phyloP scores from a whole-genome alignment of 495 filamentous ascomycete species.

The Jackrogersella multiformis region DNA sequence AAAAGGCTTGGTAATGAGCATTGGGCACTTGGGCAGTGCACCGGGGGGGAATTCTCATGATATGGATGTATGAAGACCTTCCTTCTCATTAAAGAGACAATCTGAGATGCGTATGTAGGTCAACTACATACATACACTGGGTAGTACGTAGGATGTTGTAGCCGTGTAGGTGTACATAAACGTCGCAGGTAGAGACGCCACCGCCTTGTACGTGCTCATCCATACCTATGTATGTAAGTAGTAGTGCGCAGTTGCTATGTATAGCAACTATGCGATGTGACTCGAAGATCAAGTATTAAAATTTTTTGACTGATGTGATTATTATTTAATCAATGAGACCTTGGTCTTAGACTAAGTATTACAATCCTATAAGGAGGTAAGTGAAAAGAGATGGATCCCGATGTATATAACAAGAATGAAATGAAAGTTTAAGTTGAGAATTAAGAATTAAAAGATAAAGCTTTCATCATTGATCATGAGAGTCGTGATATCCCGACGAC shows the following conservation, averaged over 20 bases:
- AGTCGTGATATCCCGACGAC: conserved; percentile 1
- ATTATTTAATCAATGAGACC: conserved; percentile 41
- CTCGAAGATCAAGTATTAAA: conserved; percentile 41
- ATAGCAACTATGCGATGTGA: conserved; percentile 43
- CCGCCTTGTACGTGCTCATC: conserved; percentile 32
- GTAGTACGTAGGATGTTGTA: conserved; percentile 7
- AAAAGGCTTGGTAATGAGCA: no score
- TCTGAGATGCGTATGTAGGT: conserved; percentile 8
- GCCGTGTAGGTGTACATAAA: conserved; percentile 10
- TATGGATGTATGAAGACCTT: conserved; percentile 9
- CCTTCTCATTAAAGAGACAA: conserved; percentile 9
- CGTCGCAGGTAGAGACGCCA: conserved; percentile 5
- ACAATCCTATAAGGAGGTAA: background rate
- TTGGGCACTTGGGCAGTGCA: conserved; percentile 8
- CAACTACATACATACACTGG: background rate
- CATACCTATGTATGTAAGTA: conserved; percentile 5
- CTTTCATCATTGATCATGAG: background rate
- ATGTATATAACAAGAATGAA: conserved; percentile 6
- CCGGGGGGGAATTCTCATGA: background rate
- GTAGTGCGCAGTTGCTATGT: conserved; percentile 18
- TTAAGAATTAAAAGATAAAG: background rate
- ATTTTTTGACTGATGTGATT: conserved; percentile 26
- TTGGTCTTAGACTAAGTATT: conserved; percentile 19
- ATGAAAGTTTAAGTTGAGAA: no score
- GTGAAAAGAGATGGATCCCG: conserved; percentile 6